A percentile compares a stretch with the other conserved stretches of the same genome.
These are phyloP conservation scores for Kluyveromyces dobzhanskii DNA, from an alignment of 805 yeast species.

Conservation along the genomic window DNA sequence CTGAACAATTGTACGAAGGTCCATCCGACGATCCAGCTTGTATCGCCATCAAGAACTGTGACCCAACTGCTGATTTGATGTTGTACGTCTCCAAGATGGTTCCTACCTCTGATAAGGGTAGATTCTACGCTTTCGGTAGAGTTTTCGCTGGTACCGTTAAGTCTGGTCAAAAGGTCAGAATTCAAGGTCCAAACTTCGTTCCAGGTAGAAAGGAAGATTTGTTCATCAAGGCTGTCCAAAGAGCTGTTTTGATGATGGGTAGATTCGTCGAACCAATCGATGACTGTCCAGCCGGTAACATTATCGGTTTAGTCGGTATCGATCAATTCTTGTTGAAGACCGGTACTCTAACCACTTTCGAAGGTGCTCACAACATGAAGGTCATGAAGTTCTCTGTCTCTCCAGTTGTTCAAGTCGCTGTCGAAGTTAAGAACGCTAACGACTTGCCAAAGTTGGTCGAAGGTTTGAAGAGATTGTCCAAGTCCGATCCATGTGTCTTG, in stretches of 20 bases:
- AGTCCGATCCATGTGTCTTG: constrained; percentile 98
- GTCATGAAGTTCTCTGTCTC: constrained; percentile 99
- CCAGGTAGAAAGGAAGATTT: constrained; percentile 98
- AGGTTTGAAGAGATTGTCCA: constrained; percentile 99
- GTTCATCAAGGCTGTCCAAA: constrained; percentile 94
- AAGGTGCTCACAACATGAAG: constrained; percentile 97
- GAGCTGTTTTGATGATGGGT: constrained; percentile 99
- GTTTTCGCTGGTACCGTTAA: constrained; percentile 99
- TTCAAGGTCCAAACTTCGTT: constrained; percentile 99
- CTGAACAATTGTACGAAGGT: constrained; percentile 98
- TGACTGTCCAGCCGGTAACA: constrained; percentile 99
- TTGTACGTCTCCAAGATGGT: constrained; percentile 99
- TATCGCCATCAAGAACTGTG: constrained; percentile 94
- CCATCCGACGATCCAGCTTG: constrained; percentile 89
- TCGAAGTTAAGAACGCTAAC: constrained; percentile 98
- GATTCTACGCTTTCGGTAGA: constrained; percentile 99
- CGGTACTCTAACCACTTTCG: constrained; percentile 97
- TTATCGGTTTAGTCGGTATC: constrained; percentile 99
- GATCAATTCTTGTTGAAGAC: constrained; percentile 99
- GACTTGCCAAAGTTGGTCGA: constrained; percentile 99
- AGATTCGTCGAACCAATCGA: constrained; percentile 96
- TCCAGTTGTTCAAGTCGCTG: constrained; percentile 99
- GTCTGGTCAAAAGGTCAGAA: constrained; percentile 98
- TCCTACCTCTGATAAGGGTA: constrained; percentile 99
- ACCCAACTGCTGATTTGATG: constrained; percentile 97